Percentiles rank a stretch among this genome's conserved stretches.
phyloP scores from a whole-genome alignment of 768 basidiomycete species.

The Lentinus tigrinus region DNA sequence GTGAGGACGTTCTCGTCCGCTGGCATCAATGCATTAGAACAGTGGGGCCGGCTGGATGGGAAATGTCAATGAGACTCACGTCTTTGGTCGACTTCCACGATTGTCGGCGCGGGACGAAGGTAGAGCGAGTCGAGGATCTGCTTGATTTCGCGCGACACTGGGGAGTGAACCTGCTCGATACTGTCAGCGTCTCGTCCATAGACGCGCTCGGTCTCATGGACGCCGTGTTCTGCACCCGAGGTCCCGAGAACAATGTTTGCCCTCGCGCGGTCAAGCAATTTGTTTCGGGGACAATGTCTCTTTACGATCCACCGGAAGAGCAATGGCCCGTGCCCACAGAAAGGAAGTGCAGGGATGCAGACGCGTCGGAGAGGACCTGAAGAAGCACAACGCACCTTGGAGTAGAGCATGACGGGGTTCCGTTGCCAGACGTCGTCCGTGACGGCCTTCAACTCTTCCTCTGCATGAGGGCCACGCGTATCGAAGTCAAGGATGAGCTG shows the following conservation, averaged over 20 bases:
- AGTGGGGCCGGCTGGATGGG: too few species aligned
- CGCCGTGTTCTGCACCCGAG: background rate
- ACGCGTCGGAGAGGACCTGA: background rate
- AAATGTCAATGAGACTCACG: slow-evolving; percentile 26
- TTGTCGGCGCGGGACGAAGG: slow-evolving; percentile 59
- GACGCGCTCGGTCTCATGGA: background rate
- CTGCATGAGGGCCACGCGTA: slow-evolving; percentile 59
- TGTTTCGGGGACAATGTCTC: background rate
- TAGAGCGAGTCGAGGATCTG: slow-evolving; percentile 51
- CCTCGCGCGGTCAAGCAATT: background rate
- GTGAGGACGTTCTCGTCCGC: slow-evolving; percentile 65
- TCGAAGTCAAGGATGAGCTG: slow-evolving; percentile 84
- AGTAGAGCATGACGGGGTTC: slow-evolving; percentile 74
- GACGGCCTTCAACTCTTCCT: slow-evolving; percentile 57
- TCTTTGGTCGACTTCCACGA: slow-evolving; percentile 73
- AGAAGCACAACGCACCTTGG: slow-evolving; percentile 47
- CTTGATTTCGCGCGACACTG: slow-evolving; percentile 67
- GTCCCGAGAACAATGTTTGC: background rate
- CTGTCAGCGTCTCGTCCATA: background rate
- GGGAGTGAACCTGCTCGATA: slow-evolving; percentile 53
- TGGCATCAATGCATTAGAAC: slow-evolving; percentile 8
- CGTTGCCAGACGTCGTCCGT: slow-evolving; percentile 67
- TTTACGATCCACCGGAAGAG: slow-evolving; percentile 2
- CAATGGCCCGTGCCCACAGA: background rate
- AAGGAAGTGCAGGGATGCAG: background rate